Percentiles rank a stretch among this genome's conserved stretches.
phyloP scores from a whole-genome alignment of 129 eudicot species.

The Pseudognaphalium luteoalbum region DNA sequence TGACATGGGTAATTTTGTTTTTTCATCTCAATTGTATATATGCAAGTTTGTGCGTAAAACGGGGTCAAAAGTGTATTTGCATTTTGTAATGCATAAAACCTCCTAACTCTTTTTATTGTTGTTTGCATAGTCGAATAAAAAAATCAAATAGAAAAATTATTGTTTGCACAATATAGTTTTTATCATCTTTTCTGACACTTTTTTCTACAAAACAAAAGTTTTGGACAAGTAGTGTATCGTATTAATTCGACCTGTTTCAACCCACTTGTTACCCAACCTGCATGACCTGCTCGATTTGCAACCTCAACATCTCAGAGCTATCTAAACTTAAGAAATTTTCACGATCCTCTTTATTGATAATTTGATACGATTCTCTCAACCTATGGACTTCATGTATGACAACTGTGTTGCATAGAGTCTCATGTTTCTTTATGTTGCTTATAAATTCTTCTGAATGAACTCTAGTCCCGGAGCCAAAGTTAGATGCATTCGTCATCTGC shows the following conservation, averaged over 20 bases:
- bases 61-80: background rate
- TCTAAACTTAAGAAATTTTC: background rate
- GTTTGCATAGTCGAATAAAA: background rate
- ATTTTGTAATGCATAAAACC: background rate
- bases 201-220: too few relatives aligned
- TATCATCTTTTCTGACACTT: background rate
- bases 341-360: background rate
- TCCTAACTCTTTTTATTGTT: background rate
- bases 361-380: background rate
- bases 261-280: background rate
- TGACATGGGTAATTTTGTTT: slow-evolving; percentile 70
- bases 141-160: too few relatives aligned
- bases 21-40: background rate
- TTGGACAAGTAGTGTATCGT: background rate
- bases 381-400: too few relatives aligned
- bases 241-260: background rate
- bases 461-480: slow-evolving; percentile 76
- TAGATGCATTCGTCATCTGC: slow-evolving; percentile 83
- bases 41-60: background rate
- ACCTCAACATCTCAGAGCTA: background rate
- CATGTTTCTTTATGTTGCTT: background rate
- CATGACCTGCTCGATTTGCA: too few relatives aligned
- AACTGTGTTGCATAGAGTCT: background rate
- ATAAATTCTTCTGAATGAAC: background rate
- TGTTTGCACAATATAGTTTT: background rate